phyloP scores from a whole-genome alignment of 306 rosid genomes.

The Pyrus pyrifolia region DNA sequence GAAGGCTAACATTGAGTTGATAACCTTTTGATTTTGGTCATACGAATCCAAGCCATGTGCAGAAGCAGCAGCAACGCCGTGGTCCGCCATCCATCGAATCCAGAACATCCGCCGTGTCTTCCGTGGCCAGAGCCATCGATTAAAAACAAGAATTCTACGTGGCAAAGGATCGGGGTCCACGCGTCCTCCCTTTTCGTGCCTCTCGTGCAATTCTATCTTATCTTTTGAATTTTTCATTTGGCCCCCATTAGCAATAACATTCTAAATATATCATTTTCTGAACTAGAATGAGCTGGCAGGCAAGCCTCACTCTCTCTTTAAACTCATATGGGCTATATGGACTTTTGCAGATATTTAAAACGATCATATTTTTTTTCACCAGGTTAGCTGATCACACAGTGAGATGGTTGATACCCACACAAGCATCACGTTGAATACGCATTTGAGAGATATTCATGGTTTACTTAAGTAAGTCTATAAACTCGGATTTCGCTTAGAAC shows the following conservation, averaged over 20 bases:
- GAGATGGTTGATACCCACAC: background rate
- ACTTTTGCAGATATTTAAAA: background rate
- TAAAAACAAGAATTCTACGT: slow-evolving; percentile 9
- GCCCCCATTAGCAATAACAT: background rate
- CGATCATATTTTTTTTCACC: too few relatives aligned
- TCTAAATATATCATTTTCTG: background rate
- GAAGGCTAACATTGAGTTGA: background rate
- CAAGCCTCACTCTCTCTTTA: background rate
- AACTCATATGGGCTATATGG: background rate
- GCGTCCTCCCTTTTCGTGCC: background rate
- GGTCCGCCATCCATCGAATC: slow-evolving; percentile 35
- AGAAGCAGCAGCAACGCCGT: slow-evolving; percentile 18
- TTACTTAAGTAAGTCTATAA: too few relatives aligned
- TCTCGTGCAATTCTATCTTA: background rate
- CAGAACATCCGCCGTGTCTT: slow-evolving; percentile 45
- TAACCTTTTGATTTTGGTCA: background rate
- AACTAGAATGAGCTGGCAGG: slow-evolving; percentile 18
- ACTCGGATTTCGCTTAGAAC: too few relatives aligned
- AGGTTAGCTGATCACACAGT: background rate
- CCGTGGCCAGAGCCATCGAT: slow-evolving; percentile 24
- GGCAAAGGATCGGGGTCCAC: slow-evolving; percentile 22
- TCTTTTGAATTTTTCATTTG: background rate
- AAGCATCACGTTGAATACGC: too few relatives aligned
- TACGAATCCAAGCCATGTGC: slow-evolving; percentile 8
- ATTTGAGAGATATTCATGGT: too few relatives aligned